A percentile compares a stretch with the other conserved stretches of the same genome.
Evolutionary conservation across 371 early-diverging fungal genomes (phyloP).

Genomic region (Haplosporangium sp.): DNA sequence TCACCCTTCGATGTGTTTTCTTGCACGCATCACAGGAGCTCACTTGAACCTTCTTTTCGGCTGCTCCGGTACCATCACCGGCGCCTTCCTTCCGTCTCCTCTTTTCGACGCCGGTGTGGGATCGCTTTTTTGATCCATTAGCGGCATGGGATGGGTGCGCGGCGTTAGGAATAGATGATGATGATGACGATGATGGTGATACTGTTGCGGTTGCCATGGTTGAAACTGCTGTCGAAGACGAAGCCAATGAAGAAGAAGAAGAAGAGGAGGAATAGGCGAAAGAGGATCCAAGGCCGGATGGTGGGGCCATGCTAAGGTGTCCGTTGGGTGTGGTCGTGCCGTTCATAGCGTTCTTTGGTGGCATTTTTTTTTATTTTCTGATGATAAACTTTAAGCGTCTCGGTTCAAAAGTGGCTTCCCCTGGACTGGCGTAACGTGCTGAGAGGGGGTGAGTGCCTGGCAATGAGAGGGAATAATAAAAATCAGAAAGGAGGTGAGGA

Average conservation of each 20-base stretch:
- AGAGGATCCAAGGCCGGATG: background rate
- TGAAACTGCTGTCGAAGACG: slow-evolving; percentile 7
- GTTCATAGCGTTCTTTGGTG: background rate
- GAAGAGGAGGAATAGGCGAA: background rate
- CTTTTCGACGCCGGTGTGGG: slow-evolving; percentile 20
- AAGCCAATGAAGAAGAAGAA: background rate
- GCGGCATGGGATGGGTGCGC: background rate
- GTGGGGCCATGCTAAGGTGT: background rate
- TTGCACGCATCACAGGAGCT: slow-evolving; percentile 52
- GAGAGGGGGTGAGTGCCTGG: too few species aligned
- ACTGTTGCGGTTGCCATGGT: background rate
- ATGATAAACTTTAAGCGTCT: too few species aligned
- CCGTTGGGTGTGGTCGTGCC: background rate
- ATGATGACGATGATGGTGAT: background rate
- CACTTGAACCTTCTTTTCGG: slow-evolving; percentile 49
- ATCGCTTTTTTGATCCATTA: slow-evolving; percentile 16
- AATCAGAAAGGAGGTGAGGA: background rate
- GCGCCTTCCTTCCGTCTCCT: slow-evolving; percentile 17
- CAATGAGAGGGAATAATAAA: background rate
- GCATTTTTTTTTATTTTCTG: background rate
- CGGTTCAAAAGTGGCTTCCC: too few species aligned
- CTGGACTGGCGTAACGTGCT: too few species aligned
- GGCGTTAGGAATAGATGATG: background rate
- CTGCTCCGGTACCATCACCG: background rate
- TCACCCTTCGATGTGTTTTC: slow-evolving; percentile 48